Percentiles rank a stretch among this genome's conserved stretches.
These are phyloP conservation scores for Lipomyces starkeyi DNA, from an alignment of 805 yeast species.

Conservation along the genomic window DNA sequence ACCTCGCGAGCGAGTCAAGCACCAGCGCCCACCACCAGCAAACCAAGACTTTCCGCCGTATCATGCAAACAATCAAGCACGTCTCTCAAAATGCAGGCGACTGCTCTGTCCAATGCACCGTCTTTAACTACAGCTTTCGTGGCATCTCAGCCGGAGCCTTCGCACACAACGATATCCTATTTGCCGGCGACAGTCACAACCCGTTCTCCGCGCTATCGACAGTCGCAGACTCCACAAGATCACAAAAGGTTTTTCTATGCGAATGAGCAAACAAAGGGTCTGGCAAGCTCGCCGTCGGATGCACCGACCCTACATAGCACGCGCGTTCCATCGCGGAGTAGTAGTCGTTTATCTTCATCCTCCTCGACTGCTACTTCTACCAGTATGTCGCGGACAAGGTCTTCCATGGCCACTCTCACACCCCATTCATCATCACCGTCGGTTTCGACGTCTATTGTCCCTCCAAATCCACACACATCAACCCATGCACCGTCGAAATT, in stretches of 20 bases:
- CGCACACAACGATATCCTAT: constrained; percentile 28
- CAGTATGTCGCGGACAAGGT: neutral
- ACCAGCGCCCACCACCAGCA: neutral
- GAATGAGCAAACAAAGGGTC: constrained; percentile 7
- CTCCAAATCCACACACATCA: constrained; percentile 1
- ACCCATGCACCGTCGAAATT: constrained; percentile 21
- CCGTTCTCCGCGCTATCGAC: constrained; percentile 30
- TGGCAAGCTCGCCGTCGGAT: constrained; percentile 1
- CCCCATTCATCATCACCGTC: constrained; percentile 6
- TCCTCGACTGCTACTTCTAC: neutral
- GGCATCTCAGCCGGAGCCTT: neutral
- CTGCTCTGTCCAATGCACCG: neutral
- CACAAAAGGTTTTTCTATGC: constrained; percentile 19
- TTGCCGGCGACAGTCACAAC: constrained; percentile 37
- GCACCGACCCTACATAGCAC: neutral
- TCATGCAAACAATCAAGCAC: neutral
- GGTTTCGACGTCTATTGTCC: neutral
- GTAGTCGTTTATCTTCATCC: constrained; percentile 2
- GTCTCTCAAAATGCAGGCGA: neutral
- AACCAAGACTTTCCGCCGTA: neutral
- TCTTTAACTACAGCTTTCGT: neutral
- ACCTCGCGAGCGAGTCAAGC: neutral
- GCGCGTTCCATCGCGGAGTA: neutral
- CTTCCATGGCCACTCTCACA: constrained; percentile 10
- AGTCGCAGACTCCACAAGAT: neutral